These are phyloP conservation scores for Taiozyma onychis DNA, from an alignment of 1,139 yeast genomes.

Conservation along the genomic window DNA sequence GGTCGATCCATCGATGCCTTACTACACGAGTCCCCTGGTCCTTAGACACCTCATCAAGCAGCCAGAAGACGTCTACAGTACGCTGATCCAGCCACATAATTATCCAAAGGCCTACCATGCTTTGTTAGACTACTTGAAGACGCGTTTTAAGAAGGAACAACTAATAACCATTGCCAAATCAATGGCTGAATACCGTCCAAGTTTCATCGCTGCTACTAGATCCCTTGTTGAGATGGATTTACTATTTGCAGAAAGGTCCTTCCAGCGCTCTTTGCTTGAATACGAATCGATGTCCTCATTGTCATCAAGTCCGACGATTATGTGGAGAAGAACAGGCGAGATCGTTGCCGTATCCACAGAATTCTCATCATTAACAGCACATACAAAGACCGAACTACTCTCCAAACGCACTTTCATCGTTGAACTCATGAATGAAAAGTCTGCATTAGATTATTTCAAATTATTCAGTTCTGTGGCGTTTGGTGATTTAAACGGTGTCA, in stretches of 20 bases:
- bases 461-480: conserved; percentile 72
- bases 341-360: conserved; percentile 68
- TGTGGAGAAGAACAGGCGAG: conserved; percentile 78
- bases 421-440: conserved; percentile 78
- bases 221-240: conserved; percentile 61
- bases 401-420: conserved; percentile 56
- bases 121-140: conserved; percentile 48
- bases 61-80: conserved; percentile 56
- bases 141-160: conserved; percentile 46
- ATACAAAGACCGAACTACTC: conserved; percentile 27
- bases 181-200: conserved; percentile 67
- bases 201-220: conserved; percentile 68
- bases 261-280: conserved; percentile 63
- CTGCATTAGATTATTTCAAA: conserved; percentile 80
- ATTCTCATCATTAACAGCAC: conserved; percentile 57
- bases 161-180: conserved; percentile 54
- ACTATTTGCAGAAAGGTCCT: conserved; percentile 59
- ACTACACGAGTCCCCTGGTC: conserved; percentile 47
- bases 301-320: conserved; percentile 64
- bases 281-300: conserved; percentile 44
- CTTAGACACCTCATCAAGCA: conserved; percentile 56
- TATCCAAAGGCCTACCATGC: conserved; percentile 66
- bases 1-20: conserved; percentile 27
- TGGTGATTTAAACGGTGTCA: conserved; percentile 72
- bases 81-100: conserved; percentile 52